Percentiles rank a stretch among this genome's conserved stretches.
Conservation (phyloP, 2,329 filamentous ascomycete genomes). For the Stachybotrys chlorohalonatus region DNA sequence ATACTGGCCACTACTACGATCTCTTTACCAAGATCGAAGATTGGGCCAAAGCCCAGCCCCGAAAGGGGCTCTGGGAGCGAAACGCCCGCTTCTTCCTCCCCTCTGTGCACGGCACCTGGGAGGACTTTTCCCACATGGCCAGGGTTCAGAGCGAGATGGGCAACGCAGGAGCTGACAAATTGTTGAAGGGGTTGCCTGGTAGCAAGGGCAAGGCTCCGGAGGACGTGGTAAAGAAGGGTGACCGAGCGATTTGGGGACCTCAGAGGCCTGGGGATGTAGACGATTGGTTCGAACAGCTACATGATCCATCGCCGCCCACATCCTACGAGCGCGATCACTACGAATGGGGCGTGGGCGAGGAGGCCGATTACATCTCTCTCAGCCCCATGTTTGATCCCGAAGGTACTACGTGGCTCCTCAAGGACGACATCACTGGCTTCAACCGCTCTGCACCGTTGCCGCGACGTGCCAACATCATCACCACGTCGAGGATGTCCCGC, state of each 20-base stretch:
- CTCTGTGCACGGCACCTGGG: constrained; percentile 66
- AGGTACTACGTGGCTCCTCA: constrained; percentile 74
- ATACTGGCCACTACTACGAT: constrained; percentile 80
- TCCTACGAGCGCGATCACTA: constrained; percentile 70
- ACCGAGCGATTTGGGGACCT: constrained; percentile 76
- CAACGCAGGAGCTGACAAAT: constrained; percentile 53
- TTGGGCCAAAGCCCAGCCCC: constrained; percentile 65
- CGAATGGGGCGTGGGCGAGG: constrained; percentile 79
- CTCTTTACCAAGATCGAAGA: constrained; percentile 58
- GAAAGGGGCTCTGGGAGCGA: constrained; percentile 75
- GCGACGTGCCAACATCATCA: constrained; percentile 81
- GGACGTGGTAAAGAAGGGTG: constrained; percentile 27
- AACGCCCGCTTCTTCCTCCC: constrained; percentile 72
- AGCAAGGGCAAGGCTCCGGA: constrained; percentile 27
- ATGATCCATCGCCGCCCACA: constrained; percentile 66
- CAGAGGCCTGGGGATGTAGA: constrained; percentile 56
- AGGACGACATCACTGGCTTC: constrained; percentile 77
- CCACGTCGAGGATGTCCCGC: constrained; percentile 73
- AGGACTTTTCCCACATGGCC: constrained; percentile 66
- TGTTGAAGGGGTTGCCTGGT: constrained; percentile 49
- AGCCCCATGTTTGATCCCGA: constrained; percentile 89
- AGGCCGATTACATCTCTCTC: constrained; percentile 85
- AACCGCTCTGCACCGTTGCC: constrained; percentile 54
- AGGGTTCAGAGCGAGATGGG: constrained; percentile 67
- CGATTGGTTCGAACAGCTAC: constrained; percentile 64